Evolutionary conservation across 2,329 filamentous ascomycete genomes (phyloP).

Genomic region (Amesomyces nigricolor): DNA sequence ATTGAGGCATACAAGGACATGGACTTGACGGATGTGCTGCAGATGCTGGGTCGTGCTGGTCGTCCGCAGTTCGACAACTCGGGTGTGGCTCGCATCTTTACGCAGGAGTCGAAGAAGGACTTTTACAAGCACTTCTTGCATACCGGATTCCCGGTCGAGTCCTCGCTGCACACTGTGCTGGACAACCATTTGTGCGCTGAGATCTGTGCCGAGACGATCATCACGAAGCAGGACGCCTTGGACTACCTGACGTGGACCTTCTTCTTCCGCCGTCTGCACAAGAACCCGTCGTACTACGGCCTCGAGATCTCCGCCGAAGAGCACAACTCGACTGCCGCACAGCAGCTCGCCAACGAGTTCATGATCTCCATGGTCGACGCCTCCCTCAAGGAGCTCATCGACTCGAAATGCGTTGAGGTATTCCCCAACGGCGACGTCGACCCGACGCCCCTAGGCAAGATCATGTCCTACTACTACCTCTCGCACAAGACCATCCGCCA

Average conservation of each 20-base stretch:
- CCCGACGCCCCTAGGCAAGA: slow-evolving; percentile 86
- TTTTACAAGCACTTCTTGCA: slow-evolving; percentile 99
- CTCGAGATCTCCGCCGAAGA: slow-evolving; percentile 90
- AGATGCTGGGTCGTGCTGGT: slow-evolving; percentile 94
- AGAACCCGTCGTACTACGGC: slow-evolving; percentile 97
- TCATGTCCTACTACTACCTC: slow-evolving; percentile 99
- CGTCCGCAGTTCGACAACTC: slow-evolving; percentile 95
- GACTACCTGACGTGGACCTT: slow-evolving; percentile 99
- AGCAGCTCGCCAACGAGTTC: slow-evolving; percentile 84
- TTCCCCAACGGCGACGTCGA: slow-evolving; percentile 86
- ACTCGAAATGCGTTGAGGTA: slow-evolving; percentile 77
- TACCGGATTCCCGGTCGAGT: slow-evolving; percentile 96
- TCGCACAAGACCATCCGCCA: slow-evolving; percentile 92
- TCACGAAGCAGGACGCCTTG: slow-evolving; percentile 91
- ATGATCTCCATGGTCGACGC: slow-evolving; percentile 90
- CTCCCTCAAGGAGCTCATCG: slow-evolving; percentile 73
- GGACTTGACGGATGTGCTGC: slow-evolving; percentile 95
- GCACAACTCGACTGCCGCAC: slow-evolving; percentile 79
- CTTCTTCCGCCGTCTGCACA: slow-evolving; percentile 95
- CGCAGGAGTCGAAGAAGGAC: slow-evolving; percentile 93
- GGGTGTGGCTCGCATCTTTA: slow-evolving; percentile 95
- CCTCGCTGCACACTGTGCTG: slow-evolving; percentile 88
- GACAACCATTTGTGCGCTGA: slow-evolving; percentile 97
- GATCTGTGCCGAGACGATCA: slow-evolving; percentile 85
- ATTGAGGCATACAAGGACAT: slow-evolving; percentile 97